Evolutionary conservation across 2,329 filamentous ascomycete species (phyloP), one percentile per base, ranked within the genome.

Genomic region (Tolypocladium album): DNA sequence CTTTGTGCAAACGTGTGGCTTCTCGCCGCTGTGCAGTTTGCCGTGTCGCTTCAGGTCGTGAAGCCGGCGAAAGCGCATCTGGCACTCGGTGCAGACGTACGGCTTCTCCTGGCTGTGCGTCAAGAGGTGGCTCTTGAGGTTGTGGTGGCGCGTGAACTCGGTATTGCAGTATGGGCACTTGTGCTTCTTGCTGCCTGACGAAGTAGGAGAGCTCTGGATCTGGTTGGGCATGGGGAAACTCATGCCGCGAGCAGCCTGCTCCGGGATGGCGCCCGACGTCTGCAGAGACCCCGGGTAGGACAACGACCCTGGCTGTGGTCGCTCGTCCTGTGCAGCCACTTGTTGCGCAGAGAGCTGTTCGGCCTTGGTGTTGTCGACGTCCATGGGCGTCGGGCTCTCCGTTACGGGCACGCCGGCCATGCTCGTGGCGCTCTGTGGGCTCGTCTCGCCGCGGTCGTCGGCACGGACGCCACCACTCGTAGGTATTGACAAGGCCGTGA

Each of bases 81-180:
- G 85, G 72, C 94, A 99, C n/a, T 90, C 91, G 63, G 90, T 87
- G 71, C 94, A 99, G 36, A 94, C 85, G 70, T 94, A 99, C 0
- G 94, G 94, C 75, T 99, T 99, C 74, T 99, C 94, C 79, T 99
- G 93, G 69, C 92, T 97, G 74, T 97, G 94, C 0, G 94, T 97
- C 71, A 99, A 84, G 60, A 99, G 82, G 76, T 99, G 94, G 67
- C 92, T 97, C 77, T 97, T 99, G 36, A 97, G 83, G 69, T 99
- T 97, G 72, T 97, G 94, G 71, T 97, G 94, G 53, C 94, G 86
- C 36, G 94, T 99, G 67, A 99, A 99, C 69, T 96, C 94, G 6
- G 94, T 97, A 45, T 91, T 86, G 79, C 94, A 99, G 73, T 96
- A 96, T 0, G 91, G 93, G 70, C 94, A 99, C 73, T 94, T 96